Evolutionary conservation across 768 basidiomycete genomes (phyloP).

Genomic region (Psilocybe azurescens): DNA sequence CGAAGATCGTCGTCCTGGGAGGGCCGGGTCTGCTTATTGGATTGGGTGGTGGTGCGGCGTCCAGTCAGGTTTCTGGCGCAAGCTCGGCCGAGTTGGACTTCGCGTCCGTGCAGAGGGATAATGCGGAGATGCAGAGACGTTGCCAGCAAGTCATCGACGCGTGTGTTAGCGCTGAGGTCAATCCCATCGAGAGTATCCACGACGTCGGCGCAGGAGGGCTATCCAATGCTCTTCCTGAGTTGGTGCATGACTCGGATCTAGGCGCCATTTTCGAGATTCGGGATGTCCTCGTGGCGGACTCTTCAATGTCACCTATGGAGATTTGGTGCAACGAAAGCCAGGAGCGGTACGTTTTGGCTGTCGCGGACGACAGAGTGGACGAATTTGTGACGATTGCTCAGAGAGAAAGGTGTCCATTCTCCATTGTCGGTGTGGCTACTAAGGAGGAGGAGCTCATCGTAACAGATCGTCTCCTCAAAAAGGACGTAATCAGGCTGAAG

Average conservation of each 20-base stretch:
- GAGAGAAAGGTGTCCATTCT: slow-evolving; percentile 92
- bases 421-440: slow-evolving; percentile 89
- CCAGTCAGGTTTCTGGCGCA: slow-evolving; percentile 90
- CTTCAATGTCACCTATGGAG: slow-evolving; percentile 98
- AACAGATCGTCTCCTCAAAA: slow-evolving; percentile 82
- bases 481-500: slow-evolving; percentile 84
- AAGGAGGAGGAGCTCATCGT: slow-evolving; percentile 83
- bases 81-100: slow-evolving; percentile 95
- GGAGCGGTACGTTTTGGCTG: slow-evolving; percentile 95
- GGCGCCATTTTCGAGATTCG: slow-evolving; percentile 94
- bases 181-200: slow-evolving; percentile 94
- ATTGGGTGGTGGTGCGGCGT: slow-evolving; percentile 95
- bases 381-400: slow-evolving; percentile 79
- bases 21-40: slow-evolving; percentile 98
- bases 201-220: slow-evolving; percentile 98
- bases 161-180: slow-evolving; percentile 67
- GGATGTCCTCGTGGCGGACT: slow-evolving; percentile 90
- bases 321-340: slow-evolving; percentile 99
- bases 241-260: slow-evolving; percentile 94
- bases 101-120: slow-evolving; percentile 96
- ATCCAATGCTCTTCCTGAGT: slow-evolving; percentile 95
- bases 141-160: slow-evolving; percentile 98
- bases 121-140: slow-evolving; percentile 97
- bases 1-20: slow-evolving; percentile 91
- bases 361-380: slow-evolving; percentile 64